Conservation (phyloP, 1,284 basidiomycete species). For the Microbotryomycetes sp. region DNA sequence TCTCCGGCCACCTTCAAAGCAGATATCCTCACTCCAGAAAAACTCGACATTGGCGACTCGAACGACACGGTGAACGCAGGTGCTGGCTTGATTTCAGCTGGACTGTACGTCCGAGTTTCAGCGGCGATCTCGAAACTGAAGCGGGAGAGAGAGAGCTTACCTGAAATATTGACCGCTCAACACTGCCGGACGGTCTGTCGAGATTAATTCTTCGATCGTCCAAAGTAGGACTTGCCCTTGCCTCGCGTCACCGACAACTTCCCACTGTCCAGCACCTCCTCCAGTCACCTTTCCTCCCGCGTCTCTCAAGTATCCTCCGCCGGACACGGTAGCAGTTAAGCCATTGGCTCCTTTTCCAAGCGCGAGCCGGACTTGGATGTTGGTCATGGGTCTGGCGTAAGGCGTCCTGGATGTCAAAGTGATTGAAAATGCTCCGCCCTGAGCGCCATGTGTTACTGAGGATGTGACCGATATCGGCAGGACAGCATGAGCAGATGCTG, state of each 20-base stretch:
- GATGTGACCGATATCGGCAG: conserved; percentile 21
- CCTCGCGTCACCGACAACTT: conserved; percentile 4
- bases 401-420: conserved; percentile 14
- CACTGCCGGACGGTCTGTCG: conserved; percentile 18
- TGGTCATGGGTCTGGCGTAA: conserved; percentile 1
- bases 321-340: not conserved
- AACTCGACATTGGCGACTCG: conserved; percentile 8
- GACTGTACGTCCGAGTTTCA: conserved; percentile 9
- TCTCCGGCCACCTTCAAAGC: conserved; percentile 11
- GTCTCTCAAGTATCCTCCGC: conserved; percentile 12
- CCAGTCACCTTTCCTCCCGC: conserved; percentile 4
- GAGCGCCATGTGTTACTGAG: conserved; percentile 13
- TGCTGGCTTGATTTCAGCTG: not conserved
- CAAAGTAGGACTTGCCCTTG: conserved; percentile 9
- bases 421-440: conserved; percentile 17
- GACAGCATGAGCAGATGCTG: conserved; percentile 6
- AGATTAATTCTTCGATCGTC: conserved; percentile 6
- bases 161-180: conserved; percentile 14
- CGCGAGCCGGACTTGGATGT: conserved; percentile 17
- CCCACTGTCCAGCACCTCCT: conserved; percentile 25
- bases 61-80: conserved; percentile 19
- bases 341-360: conserved; percentile 14
- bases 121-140: too few relatives aligned
- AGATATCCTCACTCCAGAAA: conserved; percentile 19
- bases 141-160: conserved; percentile 2